phyloP scores from a whole-genome alignment of 176 grass and related monocot genomes.

The Secale cereale region DNA sequence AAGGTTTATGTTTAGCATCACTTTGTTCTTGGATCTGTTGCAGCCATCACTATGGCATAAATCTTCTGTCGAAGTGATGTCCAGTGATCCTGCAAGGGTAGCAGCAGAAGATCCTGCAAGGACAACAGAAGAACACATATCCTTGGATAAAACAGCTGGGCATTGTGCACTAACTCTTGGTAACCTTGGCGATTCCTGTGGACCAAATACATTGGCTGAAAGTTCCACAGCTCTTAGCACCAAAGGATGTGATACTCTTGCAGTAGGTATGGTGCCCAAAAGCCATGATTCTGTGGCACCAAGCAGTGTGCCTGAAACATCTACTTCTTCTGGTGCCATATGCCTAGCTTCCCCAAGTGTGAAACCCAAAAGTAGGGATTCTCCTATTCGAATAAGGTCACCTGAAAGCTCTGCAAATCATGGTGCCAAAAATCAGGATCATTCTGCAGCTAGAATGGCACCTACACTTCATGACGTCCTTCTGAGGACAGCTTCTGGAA shows the following conservation, averaged over 20 bases:
- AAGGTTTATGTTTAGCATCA: background rate
- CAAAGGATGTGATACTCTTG: slow-evolving; percentile 20
- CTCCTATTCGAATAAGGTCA: slow-evolving; percentile 12
- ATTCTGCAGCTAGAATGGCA: slow-evolving; percentile 33
- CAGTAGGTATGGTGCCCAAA: background rate
- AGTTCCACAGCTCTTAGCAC: background rate
- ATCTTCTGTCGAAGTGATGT: slow-evolving; percentile 19
- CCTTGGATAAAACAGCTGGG: slow-evolving; percentile 5
- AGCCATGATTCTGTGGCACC: slow-evolving; percentile 7
- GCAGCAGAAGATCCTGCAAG: slow-evolving; percentile 23
- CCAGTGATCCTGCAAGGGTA: slow-evolving; percentile 19
- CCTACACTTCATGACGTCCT: slow-evolving; percentile 27
- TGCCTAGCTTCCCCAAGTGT: slow-evolving; percentile 12
- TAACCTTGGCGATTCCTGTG: slow-evolving; percentile 15
- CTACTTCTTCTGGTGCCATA: slow-evolving; percentile 13
- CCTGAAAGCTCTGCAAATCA: slow-evolving; percentile 8
- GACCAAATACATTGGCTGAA: slow-evolving; percentile 12
- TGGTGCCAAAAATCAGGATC: slow-evolving; percentile 27
- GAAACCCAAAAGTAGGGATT: slow-evolving; percentile 9
- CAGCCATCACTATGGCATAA: slow-evolving; percentile 54
- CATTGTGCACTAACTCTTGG: slow-evolving; percentile 21
- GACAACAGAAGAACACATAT: slow-evolving; percentile 22
- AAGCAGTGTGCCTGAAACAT: slow-evolving; percentile 20
- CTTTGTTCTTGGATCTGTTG: slow-evolving; percentile 22
- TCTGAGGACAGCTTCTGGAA: slow-evolving; percentile 30